A percentile compares a stretch with the other conserved stretches of the same genome.
Conservation (phyloP, 768 basidiomycete species). For the Omphalotus guepiniiformis region DNA sequence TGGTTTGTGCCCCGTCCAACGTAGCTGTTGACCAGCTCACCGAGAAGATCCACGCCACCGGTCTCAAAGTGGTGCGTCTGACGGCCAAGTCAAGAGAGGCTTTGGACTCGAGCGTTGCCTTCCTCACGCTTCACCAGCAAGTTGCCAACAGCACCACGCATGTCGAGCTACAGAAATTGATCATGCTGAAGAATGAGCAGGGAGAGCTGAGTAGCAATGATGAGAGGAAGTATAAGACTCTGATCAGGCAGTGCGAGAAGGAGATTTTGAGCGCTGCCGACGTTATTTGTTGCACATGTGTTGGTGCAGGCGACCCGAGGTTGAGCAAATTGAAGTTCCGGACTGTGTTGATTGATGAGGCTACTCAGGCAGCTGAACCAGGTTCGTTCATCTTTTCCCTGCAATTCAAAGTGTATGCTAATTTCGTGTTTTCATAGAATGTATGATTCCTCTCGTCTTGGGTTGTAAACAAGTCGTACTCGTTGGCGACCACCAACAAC, state of each 20-base stretch:
- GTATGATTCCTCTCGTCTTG: slow-evolving; percentile 98
- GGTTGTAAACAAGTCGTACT: slow-evolving; percentile 98
- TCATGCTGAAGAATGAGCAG: slow-evolving; percentile 95
- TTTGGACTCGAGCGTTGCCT: slow-evolving; percentile 87
- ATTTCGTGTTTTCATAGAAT: slow-evolving; percentile 55
- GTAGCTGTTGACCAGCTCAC: slow-evolving; percentile 99
- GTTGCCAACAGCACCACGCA: slow-evolving; percentile 96
- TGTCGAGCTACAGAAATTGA: slow-evolving; percentile 95
- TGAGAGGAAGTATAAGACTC: slow-evolving; percentile 95
- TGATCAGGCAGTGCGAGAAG: slow-evolving; percentile 94
- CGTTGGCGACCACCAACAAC: slow-evolving; percentile 97
- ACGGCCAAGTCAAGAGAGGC: slow-evolving; percentile 99
- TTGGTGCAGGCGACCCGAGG: slow-evolving; percentile 95
- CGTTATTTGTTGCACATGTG: slow-evolving; percentile 98
- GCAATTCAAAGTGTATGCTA: slow-evolving; percentile 1
- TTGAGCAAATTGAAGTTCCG: slow-evolving; percentile 97
- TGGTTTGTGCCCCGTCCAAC: slow-evolving; percentile 98
- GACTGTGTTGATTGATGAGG: slow-evolving; percentile 97
- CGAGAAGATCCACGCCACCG: slow-evolving; percentile 99
- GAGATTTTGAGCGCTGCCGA: slow-evolving; percentile 94
- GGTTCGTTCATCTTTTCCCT: slow-evolving; percentile 44
- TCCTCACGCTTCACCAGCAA: slow-evolving; percentile 95
- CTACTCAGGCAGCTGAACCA: slow-evolving; percentile 96
- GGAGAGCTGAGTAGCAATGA: slow-evolving; percentile 96
- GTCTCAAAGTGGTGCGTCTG: slow-evolving; percentile 94